Evolutionary conservation across 805 yeast species (phyloP).

Genomic region (Sungouiella thailandica): DNA sequence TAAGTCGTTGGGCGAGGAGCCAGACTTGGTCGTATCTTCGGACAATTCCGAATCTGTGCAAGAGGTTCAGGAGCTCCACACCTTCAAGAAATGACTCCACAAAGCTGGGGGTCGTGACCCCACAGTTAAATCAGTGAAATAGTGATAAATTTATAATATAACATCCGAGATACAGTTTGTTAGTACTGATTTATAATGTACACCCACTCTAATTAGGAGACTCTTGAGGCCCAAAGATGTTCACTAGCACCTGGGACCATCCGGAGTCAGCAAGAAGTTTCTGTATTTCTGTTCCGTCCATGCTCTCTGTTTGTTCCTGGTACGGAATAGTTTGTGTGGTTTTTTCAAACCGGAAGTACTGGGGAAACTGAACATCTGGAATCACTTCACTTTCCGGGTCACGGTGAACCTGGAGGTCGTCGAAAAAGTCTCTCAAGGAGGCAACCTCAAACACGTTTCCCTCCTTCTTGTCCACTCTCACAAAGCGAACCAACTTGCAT

Average conservation of each 20-base stretch:
- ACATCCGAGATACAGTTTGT: too few relatives aligned
- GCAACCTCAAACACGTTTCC: neutral
- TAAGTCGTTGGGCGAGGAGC: neutral
- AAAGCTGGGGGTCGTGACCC: too few relatives aligned
- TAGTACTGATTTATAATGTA: too few relatives aligned
- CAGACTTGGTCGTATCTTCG: too few relatives aligned
- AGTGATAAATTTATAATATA: too few relatives aligned
- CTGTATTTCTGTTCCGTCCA: too few relatives aligned
- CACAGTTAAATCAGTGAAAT: too few relatives aligned
- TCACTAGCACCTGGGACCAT: neutral
- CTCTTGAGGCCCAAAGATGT: neutral
- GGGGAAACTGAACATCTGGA: neutral
- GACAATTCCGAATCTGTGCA: neutral
- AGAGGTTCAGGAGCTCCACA: neutral
- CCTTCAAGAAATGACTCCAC: neutral
- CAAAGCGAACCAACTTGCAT: neutral
- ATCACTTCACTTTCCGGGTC: neutral
- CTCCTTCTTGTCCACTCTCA: neutral
- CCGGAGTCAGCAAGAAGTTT: neutral
- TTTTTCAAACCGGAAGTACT: neutral
- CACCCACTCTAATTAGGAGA: too few relatives aligned
- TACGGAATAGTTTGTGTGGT: too few relatives aligned
- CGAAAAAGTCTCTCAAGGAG: neutral
- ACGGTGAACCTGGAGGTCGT: neutral
- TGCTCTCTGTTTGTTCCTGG: too few relatives aligned